Percentiles rank a stretch among this genome's conserved stretches.
phyloP scores from a whole-genome alignment of 2,329 filamentous ascomycete species.

The Exophiala alcalophila region DNA sequence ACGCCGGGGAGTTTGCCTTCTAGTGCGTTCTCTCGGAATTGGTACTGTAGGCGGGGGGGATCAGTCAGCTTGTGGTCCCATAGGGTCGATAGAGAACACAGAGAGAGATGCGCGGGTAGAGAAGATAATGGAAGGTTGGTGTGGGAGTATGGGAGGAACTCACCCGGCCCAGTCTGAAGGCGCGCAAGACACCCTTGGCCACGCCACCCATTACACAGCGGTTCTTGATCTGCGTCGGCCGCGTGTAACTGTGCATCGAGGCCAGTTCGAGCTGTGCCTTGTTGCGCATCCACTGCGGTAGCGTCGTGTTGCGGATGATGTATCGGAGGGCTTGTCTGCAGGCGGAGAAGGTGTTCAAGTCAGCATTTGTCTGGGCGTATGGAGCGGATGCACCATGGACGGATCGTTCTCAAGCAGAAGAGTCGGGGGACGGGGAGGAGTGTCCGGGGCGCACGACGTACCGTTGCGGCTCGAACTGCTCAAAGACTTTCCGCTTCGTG shows the following conservation, averaged over 20 bases:
- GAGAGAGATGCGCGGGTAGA: too few species aligned
- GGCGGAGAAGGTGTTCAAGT: background rate
- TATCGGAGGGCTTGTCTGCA: slow-evolving; percentile 85
- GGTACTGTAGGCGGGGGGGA: slow-evolving; percentile 68
- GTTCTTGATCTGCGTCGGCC: slow-evolving; percentile 90
- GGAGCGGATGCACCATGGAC: background rate
- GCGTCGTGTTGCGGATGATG: slow-evolving; percentile 86
- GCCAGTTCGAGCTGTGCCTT: slow-evolving; percentile 90
- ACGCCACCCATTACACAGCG: slow-evolving; percentile 90
- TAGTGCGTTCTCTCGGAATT: slow-evolving; percentile 87
- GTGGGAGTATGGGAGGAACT: slow-evolving; percentile 44
- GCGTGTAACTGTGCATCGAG: slow-evolving; percentile 94
- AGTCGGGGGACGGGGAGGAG: background rate
- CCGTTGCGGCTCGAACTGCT: slow-evolving; percentile 83
- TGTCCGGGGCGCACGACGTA: slow-evolving; percentile 40
- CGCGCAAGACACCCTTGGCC: slow-evolving; percentile 81
- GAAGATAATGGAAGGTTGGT: too few species aligned
- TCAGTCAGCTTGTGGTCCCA: too few species aligned
- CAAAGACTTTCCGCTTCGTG: slow-evolving; percentile 92
- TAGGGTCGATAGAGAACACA: too few species aligned
- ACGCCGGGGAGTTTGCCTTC: slow-evolving; percentile 85
- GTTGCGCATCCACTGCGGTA: slow-evolving; percentile 76
- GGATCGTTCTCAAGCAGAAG: background rate
- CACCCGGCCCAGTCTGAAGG: slow-evolving; percentile 90
- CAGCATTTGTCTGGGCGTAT: slow-evolving; percentile 9